phyloP scores from a whole-genome alignment of 1,284 basidiomycete species.

The Cutaneotrichosporon cyanovorans region DNA sequence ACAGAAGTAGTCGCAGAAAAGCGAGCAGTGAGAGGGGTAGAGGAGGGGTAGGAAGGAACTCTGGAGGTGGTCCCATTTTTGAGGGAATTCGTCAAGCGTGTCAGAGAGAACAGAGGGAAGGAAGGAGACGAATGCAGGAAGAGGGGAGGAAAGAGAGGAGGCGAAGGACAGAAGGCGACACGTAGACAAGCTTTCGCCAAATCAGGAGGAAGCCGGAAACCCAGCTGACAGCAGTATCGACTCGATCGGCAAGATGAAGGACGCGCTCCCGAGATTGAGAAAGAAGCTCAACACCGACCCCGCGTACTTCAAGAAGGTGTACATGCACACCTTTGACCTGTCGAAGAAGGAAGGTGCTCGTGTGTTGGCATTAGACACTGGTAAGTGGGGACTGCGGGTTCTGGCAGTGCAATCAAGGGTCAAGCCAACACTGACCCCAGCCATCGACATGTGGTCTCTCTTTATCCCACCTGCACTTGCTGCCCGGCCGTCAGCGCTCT shows the following conservation, averaged over 20 bases:
- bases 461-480: constrained; percentile 71
- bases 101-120: too few relatives aligned
- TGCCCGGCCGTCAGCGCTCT: constrained; percentile 60
- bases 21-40: too few relatives aligned
- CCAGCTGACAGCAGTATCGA: constrained; percentile 55
- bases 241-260: constrained; percentile 60
- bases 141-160: constrained; percentile 5
- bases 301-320: constrained; percentile 76
- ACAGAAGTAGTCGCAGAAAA: too few relatives aligned
- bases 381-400: constrained; percentile 26
- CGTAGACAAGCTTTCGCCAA: too few relatives aligned
- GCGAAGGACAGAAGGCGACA: too few relatives aligned
- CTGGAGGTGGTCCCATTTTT: too few relatives aligned
- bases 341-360: constrained; percentile 63
- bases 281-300: constrained; percentile 60
- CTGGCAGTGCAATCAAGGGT: constrained; percentile 20
- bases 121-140: constrained; percentile 50
- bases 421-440: constrained; percentile 14
- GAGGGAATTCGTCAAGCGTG: too few relatives aligned
- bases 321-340: constrained; percentile 82
- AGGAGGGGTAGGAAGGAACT: too few relatives aligned
- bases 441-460: constrained; percentile 63
- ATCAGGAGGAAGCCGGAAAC: too few relatives aligned
- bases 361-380: constrained; percentile 49
- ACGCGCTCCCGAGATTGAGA: constrained; percentile 55